Evolutionary conservation across 1,284 basidiomycete species (phyloP).

Genomic region (Wallemia hederae): DNA sequence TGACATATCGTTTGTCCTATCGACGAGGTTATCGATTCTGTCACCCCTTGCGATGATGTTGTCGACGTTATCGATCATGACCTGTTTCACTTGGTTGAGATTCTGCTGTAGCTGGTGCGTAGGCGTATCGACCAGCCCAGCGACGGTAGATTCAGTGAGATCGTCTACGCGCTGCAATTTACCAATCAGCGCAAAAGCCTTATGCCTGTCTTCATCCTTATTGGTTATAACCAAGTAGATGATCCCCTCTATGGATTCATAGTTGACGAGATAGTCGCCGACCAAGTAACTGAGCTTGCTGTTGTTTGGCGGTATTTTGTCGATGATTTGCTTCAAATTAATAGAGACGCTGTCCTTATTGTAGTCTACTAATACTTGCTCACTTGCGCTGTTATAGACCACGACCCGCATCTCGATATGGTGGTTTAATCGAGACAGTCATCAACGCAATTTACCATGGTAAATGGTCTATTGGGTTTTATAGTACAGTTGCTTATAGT

Average conservation of each 20-base stretch:
- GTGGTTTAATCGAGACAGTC: too few species aligned
- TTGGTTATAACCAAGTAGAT: background rate
- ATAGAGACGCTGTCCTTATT: too few species aligned
- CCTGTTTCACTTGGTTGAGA: background rate
- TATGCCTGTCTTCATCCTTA: background rate
- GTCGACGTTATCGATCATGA: slow-evolving; percentile 11
- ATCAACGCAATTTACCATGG: too few species aligned
- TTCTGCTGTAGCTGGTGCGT: background rate
- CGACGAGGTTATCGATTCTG: slow-evolving; percentile 76
- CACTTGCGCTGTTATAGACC: too few species aligned
- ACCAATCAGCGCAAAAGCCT: background rate
- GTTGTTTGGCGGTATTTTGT: slow-evolving; percentile 78
- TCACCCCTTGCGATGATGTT: slow-evolving; percentile 82
- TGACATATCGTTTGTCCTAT: slow-evolving; percentile 89
- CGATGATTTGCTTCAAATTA: slow-evolving; percentile 27
- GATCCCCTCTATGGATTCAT: background rate
- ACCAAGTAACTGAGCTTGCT: slow-evolving; percentile 40
- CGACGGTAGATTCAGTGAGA: background rate
- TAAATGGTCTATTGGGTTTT: too few species aligned
- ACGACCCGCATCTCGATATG: too few species aligned
- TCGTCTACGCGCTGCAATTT: background rate
- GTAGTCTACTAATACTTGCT: too few species aligned
- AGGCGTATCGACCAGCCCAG: background rate
- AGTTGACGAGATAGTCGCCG: background rate
- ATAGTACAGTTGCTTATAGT: too few species aligned